Percentiles rank a stretch among this genome's conserved stretches.
Conservation (phyloP, 208 protist species). For the Leishmania amazonensis region DNA sequence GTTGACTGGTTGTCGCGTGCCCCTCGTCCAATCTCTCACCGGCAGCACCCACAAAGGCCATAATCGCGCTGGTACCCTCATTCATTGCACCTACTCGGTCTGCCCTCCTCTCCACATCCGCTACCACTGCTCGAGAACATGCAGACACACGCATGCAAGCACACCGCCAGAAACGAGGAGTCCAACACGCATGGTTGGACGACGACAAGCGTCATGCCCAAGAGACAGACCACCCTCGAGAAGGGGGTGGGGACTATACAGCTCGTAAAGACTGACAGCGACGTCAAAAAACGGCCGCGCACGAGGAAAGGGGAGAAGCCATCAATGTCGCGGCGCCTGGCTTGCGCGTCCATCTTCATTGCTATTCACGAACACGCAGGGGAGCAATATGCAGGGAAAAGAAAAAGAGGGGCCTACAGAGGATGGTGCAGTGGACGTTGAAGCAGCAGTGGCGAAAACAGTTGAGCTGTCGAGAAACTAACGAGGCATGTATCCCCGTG, state of each 20-base stretch:
- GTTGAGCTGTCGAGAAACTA: background rate
- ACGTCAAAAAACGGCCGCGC: background rate
- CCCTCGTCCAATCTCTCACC: background rate
- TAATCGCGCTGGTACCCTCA: background rate
- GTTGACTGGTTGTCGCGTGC: background rate
- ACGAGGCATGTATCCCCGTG: background rate
- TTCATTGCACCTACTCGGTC: background rate
- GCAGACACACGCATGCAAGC: background rate
- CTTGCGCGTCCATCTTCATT: background rate
- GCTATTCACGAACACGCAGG: background rate
- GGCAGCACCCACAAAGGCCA: background rate
- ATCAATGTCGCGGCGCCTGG: background rate
- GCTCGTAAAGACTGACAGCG: background rate
- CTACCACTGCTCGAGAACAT: background rate
- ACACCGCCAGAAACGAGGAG: background rate
- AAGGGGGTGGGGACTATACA: background rate
- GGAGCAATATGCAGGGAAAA: background rate
- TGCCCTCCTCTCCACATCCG: background rate
- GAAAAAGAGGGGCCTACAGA: background rate
- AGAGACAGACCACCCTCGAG: background rate
- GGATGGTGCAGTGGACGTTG: background rate
- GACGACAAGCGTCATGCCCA: background rate
- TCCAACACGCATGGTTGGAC: background rate
- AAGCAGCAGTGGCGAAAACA: background rate
- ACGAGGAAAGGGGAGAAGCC: background rate